Conservation (phyloP, 2,329 filamentous ascomycete genomes). For the Cladophialophora exuberans region DNA sequence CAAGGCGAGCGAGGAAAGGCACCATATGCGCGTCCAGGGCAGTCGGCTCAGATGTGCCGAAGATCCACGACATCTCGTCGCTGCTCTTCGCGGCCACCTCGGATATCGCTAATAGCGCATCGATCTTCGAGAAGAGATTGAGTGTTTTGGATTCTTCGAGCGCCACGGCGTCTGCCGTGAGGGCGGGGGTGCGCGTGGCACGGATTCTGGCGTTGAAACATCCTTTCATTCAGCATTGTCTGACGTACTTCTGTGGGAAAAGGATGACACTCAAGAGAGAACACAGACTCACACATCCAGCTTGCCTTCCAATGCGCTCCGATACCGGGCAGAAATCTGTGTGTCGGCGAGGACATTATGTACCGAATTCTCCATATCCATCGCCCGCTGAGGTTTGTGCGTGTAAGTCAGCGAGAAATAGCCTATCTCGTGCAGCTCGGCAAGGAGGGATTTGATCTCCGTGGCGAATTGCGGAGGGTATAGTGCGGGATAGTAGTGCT, state of each 20-base stretch:
- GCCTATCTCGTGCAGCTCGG: constrained; percentile 8
- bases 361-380: constrained; percentile 4
- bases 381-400: not conserved
- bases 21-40: constrained; percentile 1
- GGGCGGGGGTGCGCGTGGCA: constrained; percentile 2
- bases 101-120: not conserved
- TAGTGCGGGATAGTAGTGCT: not conserved
- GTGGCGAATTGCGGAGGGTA: not conserved
- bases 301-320: constrained; percentile 4
- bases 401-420: constrained; percentile 13
- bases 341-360: not conserved
- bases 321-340: not conserved
- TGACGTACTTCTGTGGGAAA: too few relatives aligned
- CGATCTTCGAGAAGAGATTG: constrained; percentile 2
- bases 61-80: not conserved
- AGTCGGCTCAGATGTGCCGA: not conserved
- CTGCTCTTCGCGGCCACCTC: not conserved
- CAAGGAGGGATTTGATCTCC: not conserved
- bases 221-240: not conserved
- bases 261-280: too few relatives aligned
- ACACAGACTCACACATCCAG: constrained; percentile 7
- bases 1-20: not conserved
- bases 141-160: not conserved
- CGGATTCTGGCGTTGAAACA: not conserved
- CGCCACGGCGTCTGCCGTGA: not conserved